A percentile compares a stretch with the other conserved stretches of the same genome.
Evolutionary conservation across 225 moss, liverwort and hornwort species (phyloP).

Genomic region (Asterella californica): DNA sequence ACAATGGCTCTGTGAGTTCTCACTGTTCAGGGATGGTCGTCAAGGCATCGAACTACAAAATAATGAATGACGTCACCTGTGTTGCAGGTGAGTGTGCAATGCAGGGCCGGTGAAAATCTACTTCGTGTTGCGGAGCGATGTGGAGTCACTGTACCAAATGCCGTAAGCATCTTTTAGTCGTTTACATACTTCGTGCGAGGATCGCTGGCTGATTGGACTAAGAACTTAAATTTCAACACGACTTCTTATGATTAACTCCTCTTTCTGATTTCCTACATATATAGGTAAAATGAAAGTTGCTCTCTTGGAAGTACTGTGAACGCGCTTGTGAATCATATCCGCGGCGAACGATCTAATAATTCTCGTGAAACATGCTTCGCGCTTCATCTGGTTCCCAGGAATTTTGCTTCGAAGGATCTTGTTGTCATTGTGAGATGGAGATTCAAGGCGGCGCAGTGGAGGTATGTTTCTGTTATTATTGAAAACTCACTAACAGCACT

Average conservation of each 20-base stretch:
- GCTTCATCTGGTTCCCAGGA: slow-evolving; percentile 42
- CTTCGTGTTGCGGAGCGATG: slow-evolving; percentile 81
- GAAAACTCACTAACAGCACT: too few relatives aligned
- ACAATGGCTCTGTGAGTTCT: neutral
- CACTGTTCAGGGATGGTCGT: neutral
- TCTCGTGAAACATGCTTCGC: neutral
- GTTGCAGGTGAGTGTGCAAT: slow-evolving; percentile 57
- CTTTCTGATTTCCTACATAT: too few relatives aligned
- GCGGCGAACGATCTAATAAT: neutral
- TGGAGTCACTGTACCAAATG: slow-evolving; percentile 62
- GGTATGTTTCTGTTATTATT: slow-evolving; percentile 49
- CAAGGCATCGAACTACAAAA: neutral
- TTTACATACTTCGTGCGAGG: neutral
- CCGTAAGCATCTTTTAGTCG: slow-evolving; percentile 42
- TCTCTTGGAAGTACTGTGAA: neutral
- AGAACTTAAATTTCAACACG: too few relatives aligned
- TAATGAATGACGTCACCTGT: neutral
- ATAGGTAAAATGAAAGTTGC: too few relatives aligned
- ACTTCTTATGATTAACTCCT: too few relatives aligned
- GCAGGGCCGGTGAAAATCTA: slow-evolving; percentile 78
- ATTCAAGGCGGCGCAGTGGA: slow-evolving; percentile 86
- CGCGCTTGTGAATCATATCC: too few relatives aligned
- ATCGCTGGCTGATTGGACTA: neutral
- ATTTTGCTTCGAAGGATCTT: slow-evolving; percentile 97
- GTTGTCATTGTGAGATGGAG: slow-evolving; percentile 98